Conservation (phyloP, 495 filamentous ascomycete genomes). For the Annulohypoxylon bovei region DNA sequence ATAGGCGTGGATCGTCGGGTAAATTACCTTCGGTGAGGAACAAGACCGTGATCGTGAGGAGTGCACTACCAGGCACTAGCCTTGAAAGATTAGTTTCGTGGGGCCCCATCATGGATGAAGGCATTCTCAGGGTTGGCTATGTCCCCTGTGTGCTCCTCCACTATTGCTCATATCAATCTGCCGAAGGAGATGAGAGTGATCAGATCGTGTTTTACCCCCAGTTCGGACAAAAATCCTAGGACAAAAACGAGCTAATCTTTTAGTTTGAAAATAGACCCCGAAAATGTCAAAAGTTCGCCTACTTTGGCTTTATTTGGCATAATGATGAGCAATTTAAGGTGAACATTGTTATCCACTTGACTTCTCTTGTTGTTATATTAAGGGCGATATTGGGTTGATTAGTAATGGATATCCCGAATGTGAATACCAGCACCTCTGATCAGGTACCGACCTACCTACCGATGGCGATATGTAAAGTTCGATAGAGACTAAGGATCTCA, state of each 20-base stretch:
- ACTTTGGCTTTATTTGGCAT: neutral
- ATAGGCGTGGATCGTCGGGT: constrained; percentile 22
- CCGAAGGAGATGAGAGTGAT: neutral
- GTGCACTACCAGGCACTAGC: neutral
- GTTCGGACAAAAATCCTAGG: neutral
- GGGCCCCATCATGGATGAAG: neutral
- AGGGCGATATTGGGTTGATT: too few species aligned
- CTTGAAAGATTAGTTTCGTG: neutral
- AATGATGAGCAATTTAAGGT: too few species aligned
- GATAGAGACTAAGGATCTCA: too few species aligned
- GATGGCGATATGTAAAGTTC: too few species aligned
- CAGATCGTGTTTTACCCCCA: neutral
- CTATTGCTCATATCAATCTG: neutral
- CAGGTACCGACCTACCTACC: too few species aligned
- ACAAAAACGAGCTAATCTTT: neutral
- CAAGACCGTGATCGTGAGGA: constrained; percentile 1
- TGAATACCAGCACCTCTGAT: too few species aligned
- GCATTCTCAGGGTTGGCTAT: neutral
- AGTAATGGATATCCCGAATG: too few species aligned
- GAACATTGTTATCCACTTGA: too few species aligned
- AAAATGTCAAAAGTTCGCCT: too few species aligned
- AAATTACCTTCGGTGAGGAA: constrained; percentile 10
- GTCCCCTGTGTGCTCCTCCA: neutral
- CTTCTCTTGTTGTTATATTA: too few species aligned
- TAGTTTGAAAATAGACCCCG: neutral